Conservation (phyloP, 495 filamentous ascomycete genomes). For the Penicillium turbatum region DNA sequence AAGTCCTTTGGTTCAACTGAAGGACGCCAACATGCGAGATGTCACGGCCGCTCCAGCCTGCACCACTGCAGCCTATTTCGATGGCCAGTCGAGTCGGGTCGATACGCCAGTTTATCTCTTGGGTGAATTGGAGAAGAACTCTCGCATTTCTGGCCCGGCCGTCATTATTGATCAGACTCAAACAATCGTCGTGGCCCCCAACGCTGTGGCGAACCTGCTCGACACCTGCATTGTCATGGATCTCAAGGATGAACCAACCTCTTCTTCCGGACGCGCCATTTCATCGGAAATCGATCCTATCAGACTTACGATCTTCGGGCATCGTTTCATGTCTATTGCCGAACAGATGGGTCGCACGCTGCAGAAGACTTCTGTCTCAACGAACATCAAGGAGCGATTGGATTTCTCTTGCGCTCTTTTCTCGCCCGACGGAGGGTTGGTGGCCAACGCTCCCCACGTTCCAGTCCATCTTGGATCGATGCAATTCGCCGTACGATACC, state of each 20-base stretch:
- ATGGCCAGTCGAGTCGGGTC: slow-evolving; percentile 61
- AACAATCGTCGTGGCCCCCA: slow-evolving; percentile 83
- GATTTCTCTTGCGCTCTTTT: slow-evolving; percentile 92
- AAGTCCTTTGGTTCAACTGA: slow-evolving; percentile 39
- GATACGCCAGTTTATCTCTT: slow-evolving; percentile 86
- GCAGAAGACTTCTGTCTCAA: slow-evolving; percentile 87
- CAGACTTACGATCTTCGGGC: slow-evolving; percentile 83
- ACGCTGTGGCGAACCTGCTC: slow-evolving; percentile 47
- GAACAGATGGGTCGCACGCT: slow-evolving; percentile 89
- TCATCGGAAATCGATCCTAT: slow-evolving; percentile 68
- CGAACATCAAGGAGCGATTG: slow-evolving; percentile 88
- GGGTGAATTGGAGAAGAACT: slow-evolving; percentile 69
- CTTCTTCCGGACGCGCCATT: slow-evolving; percentile 46
- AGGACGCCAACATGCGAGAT: slow-evolving; percentile 30
- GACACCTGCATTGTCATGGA: slow-evolving; percentile 69
- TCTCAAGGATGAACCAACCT: slow-evolving; percentile 37
- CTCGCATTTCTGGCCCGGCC: slow-evolving; percentile 76
- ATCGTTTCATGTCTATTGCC: slow-evolving; percentile 92
- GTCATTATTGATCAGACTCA: slow-evolving; percentile 93
- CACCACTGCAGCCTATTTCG: slow-evolving; percentile 45
- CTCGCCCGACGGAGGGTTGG: slow-evolving; percentile 70
- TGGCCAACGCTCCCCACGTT: slow-evolving; percentile 78
- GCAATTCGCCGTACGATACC: slow-evolving; percentile 91
- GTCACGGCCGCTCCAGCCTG: slow-evolving; percentile 26
- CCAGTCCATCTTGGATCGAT: slow-evolving; percentile 90